A percentile compares a stretch with the other conserved stretches of the same genome.
phyloP scores from a whole-genome alignment of 495 filamentous ascomycete genomes.

The Penicillium antarcticum region DNA sequence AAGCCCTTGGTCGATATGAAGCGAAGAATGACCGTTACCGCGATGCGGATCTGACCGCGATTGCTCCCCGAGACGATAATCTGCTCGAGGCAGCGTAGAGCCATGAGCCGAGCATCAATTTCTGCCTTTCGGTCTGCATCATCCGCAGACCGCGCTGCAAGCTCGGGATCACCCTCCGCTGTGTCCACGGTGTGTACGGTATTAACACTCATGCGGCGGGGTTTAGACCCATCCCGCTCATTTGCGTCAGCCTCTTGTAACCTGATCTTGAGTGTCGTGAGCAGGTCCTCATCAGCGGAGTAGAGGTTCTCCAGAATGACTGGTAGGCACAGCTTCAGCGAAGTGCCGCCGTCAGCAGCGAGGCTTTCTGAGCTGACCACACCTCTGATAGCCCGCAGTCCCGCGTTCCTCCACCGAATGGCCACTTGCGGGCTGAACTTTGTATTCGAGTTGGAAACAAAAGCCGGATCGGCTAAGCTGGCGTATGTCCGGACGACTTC shows the following conservation, averaged over 20 bases:
- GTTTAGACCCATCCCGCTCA: constrained; percentile 54
- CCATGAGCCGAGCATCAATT: constrained; percentile 78
- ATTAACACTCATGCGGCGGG: constrained; percentile 71
- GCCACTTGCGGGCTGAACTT: constrained; percentile 64
- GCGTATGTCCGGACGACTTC: constrained; percentile 75
- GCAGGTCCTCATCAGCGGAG: constrained; percentile 65
- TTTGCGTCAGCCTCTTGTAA: constrained; percentile 62
- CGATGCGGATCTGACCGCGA: constrained; percentile 69
- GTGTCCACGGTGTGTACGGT: constrained; percentile 72
- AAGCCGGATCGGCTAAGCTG: constrained; percentile 56
- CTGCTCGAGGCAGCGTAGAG: constrained; percentile 75
- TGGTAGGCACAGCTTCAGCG: constrained; percentile 71
- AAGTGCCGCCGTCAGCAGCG: constrained; percentile 66
- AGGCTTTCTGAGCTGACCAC: constrained; percentile 75
- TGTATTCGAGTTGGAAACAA: constrained; percentile 33
- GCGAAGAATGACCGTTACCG: constrained; percentile 63
- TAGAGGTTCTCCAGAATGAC: constrained; percentile 83
- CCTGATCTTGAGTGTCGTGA: constrained; percentile 58
- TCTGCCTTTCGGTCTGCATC: constrained; percentile 85
- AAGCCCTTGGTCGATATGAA: constrained; percentile 64
- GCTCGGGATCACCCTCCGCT: constrained; percentile 62
- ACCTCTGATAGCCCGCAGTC: constrained; percentile 73
- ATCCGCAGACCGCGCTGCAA: constrained; percentile 69
- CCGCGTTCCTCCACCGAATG: constrained; percentile 80
- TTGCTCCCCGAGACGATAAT: constrained; percentile 73